A percentile compares a stretch with the other conserved stretches of the same genome.
Evolutionary conservation across 1,139 yeast species (phyloP).

Genomic region (Spencermartinsiella ligniputridi): DNA sequence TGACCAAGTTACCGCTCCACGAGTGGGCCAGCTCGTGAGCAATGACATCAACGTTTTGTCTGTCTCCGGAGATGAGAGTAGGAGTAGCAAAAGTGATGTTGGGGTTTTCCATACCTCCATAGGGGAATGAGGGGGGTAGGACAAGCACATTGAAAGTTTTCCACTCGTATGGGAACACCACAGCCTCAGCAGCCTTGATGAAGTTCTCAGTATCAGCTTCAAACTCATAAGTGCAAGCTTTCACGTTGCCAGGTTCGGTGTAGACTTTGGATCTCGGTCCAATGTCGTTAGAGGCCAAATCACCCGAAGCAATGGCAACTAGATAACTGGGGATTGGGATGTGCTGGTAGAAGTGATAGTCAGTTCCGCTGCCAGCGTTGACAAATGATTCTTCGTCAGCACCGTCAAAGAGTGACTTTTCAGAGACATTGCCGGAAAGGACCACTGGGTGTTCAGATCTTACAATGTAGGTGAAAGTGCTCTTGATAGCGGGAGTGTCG

Average conservation of each 20-base stretch:
- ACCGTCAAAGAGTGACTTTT: constrained; percentile 13
- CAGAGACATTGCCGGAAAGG: constrained; percentile 54
- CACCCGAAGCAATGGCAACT: constrained; percentile 84
- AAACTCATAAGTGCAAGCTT: constrained; percentile 74
- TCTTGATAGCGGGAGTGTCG: constrained; percentile 83
- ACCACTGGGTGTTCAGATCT: constrained; percentile 63
- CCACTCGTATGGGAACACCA: constrained; percentile 87
- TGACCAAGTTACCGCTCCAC: constrained; percentile 88
- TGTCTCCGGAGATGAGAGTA: constrained; percentile 79
- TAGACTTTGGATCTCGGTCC: constrained; percentile 87
- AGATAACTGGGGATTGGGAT: constrained; percentile 85
- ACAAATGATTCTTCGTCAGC: constrained; percentile 9
- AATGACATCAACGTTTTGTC: constrained; percentile 80
- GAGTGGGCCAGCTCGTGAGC: constrained; percentile 93
- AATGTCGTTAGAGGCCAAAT: constrained; percentile 58
- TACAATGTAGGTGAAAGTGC: constrained; percentile 56
- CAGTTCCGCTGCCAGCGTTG: constrained; percentile 15
- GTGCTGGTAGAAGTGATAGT: constrained; percentile 59
- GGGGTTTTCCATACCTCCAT: constrained; percentile 96
- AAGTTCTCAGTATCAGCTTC: constrained; percentile 74
- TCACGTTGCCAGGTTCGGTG: constrained; percentile 67
- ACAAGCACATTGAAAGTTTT: constrained; percentile 74
- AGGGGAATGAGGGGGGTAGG: constrained; percentile 81
- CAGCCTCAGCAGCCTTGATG: constrained; percentile 70
- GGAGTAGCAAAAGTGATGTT: constrained; percentile 90